phyloP scores from a whole-genome alignment of 2,329 filamentous ascomycete genomes.

The Pezicula radicicola region DNA sequence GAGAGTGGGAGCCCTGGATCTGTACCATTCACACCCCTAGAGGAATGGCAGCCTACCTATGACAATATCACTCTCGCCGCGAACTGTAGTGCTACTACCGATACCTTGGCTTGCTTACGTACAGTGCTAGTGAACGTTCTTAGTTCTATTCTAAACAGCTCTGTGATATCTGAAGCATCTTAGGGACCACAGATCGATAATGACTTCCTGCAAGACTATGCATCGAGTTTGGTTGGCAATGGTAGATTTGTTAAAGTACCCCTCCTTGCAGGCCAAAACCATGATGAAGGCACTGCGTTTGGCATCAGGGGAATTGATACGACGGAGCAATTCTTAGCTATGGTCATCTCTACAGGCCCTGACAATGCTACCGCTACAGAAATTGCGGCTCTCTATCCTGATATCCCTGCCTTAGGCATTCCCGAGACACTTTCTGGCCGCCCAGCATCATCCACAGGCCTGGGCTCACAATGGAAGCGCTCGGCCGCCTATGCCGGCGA shows the following conservation, averaged over 20 bases:
- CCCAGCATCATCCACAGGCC: not conserved
- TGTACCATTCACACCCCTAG: not conserved
- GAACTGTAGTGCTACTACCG: constrained; percentile 1
- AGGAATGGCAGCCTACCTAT: not conserved
- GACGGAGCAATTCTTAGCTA: constrained; percentile 24
- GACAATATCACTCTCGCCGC: constrained; percentile 5
- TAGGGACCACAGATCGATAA: constrained; percentile 25
- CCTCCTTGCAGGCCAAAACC: constrained; percentile 29
- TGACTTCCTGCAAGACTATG: not conserved
- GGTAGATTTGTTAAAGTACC: constrained; percentile 5
- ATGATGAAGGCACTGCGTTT: constrained; percentile 21
- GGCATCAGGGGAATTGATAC: constrained; percentile 18
- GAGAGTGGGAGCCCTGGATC: constrained; percentile 35
- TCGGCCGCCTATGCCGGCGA: constrained; percentile 7
- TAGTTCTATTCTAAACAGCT: constrained; percentile 21
- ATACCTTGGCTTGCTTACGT: constrained; percentile 15
- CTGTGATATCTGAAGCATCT: constrained; percentile 27
- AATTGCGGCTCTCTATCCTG: constrained; percentile 1
- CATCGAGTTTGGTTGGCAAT: not conserved
- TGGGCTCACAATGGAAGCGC: constrained; percentile 10
- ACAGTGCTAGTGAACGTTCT: constrained; percentile 22
- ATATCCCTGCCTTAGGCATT: constrained; percentile 3
- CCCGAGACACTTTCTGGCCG: not conserved
- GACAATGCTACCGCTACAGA: constrained; percentile 3
- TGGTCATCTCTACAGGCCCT: constrained; percentile 2